A percentile compares a stretch with the other conserved stretches of the same genome.
These are phyloP conservation scores for Ophiostoma angusticollis DNA, from an alignment of 2,329 filamentous ascomycete species.

Conservation along the genomic window DNA sequence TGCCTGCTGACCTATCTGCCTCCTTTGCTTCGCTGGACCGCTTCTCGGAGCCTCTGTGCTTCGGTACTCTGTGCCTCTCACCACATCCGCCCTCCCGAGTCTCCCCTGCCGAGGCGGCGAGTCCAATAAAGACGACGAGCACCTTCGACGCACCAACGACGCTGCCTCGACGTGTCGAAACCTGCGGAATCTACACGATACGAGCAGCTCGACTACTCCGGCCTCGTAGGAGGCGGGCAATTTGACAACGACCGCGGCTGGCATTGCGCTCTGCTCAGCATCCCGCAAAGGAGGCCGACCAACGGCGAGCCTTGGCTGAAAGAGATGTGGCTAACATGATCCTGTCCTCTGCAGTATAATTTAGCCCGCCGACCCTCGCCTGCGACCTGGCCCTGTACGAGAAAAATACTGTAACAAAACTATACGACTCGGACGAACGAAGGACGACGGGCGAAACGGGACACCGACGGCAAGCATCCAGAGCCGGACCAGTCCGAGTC, in stretches of 20 bases:
- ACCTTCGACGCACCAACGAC: neutral
- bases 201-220: too few species aligned
- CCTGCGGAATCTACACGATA: too few species aligned
- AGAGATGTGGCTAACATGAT: slow-evolving; percentile 1
- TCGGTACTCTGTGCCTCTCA: too few species aligned
- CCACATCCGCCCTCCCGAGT: too few species aligned
- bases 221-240: too few species aligned
- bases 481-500: neutral
- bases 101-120: neutral
- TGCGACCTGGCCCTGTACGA: slow-evolving; percentile 12
- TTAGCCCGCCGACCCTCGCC: slow-evolving; percentile 3
- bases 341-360: slow-evolving; percentile 9
- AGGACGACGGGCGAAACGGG: slow-evolving; percentile 4
- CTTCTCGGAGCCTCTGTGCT: too few species aligned
- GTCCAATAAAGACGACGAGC: neutral
- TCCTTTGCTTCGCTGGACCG: neutral
- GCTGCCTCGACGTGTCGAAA: neutral
- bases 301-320: too few species aligned
- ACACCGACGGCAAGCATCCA: neutral
- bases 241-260: too few species aligned
- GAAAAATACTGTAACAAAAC: slow-evolving; percentile 15
- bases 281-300: too few species aligned
- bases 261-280: too few species aligned
- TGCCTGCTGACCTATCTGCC: neutral
- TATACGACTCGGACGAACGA: slow-evolving; percentile 9